Conservation (phyloP, 768 basidiomycete genomes). For the Suillus tomentosus region DNA sequence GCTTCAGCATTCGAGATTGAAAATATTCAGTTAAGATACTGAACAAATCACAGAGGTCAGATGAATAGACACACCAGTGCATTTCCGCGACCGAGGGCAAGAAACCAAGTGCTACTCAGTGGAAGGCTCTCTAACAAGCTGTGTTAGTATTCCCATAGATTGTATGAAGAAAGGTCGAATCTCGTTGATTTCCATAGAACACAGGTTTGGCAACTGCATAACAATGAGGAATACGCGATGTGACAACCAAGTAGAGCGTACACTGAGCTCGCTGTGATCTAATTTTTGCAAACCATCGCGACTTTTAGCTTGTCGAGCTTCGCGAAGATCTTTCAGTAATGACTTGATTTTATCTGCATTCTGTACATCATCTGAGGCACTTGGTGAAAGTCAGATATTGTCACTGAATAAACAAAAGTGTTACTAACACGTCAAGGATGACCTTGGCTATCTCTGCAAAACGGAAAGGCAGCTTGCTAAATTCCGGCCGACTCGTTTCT, state of each 20-base stretch:
- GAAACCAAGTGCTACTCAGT: conserved; percentile 4
- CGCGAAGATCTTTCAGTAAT: conserved; percentile 91
- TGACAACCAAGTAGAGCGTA: conserved; percentile 28
- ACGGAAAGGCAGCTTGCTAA: conserved; percentile 82
- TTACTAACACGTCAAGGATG: conserved; percentile 86
- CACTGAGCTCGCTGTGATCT: conserved; percentile 81
- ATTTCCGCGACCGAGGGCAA: background rate
- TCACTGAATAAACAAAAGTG: background rate
- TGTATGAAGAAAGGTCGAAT: conserved; percentile 87
- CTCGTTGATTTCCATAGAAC: conserved; percentile 93
- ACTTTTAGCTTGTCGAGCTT: conserved; percentile 93
- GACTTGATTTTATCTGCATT: conserved; percentile 83
- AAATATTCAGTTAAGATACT: background rate
- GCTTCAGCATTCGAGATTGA: background rate
- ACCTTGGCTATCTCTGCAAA: conserved; percentile 92
- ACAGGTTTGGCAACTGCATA: conserved; percentile 76
- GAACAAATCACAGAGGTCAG: background rate
- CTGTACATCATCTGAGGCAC: conserved; percentile 88
- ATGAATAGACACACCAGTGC: background rate
- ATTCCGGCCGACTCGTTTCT: conserved; percentile 74
- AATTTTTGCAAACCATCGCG: conserved; percentile 79
- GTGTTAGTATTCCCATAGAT: conserved; percentile 73
- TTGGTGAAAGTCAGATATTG: conserved; percentile 31
- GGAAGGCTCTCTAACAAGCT: conserved; percentile 42
- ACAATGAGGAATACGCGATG: background rate